Evolutionary conservation across 1,284 basidiomycete genomes (phyloP).

Genomic region (Schizophyllum commune): DNA sequence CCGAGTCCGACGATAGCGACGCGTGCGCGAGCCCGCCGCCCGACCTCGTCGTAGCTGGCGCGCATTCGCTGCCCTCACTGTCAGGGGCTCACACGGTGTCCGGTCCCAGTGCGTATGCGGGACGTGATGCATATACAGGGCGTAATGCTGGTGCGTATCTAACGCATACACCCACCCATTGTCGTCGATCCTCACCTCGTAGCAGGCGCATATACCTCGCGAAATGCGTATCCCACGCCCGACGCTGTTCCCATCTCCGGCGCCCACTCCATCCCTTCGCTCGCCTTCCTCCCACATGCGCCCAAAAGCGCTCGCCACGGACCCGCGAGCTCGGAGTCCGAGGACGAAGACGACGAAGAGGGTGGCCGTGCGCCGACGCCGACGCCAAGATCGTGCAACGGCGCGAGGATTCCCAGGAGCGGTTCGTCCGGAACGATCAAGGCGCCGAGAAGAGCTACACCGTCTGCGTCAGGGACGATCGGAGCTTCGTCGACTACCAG

Average conservation of each 20-base stretch:
- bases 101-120: too few species aligned
- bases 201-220: too few species aligned
- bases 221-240: too few species aligned
- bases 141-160: too few species aligned
- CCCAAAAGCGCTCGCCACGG: not conserved
- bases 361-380: not conserved
- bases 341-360: not conserved
- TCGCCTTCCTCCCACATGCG: not conserved
- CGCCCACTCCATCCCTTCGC: not conserved
- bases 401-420: not conserved
- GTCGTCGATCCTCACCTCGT: too few species aligned
- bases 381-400: not conserved
- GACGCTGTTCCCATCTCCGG: not conserved
- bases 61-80: too few species aligned
- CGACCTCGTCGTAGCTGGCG: not conserved
- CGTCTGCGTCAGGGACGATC: too few species aligned
- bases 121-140: too few species aligned
- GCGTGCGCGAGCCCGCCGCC: conserved; percentile 30
- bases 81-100: not conserved
- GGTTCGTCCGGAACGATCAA: not conserved
- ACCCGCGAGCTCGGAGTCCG: not conserved
- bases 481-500: too few species aligned
- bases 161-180: too few species aligned
- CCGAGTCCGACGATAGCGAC: conserved; percentile 58
- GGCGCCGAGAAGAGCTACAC: too few species aligned